Evolutionary conservation across 768 basidiomycete species (phyloP).

Genomic region (Daedalea quercina): DNA sequence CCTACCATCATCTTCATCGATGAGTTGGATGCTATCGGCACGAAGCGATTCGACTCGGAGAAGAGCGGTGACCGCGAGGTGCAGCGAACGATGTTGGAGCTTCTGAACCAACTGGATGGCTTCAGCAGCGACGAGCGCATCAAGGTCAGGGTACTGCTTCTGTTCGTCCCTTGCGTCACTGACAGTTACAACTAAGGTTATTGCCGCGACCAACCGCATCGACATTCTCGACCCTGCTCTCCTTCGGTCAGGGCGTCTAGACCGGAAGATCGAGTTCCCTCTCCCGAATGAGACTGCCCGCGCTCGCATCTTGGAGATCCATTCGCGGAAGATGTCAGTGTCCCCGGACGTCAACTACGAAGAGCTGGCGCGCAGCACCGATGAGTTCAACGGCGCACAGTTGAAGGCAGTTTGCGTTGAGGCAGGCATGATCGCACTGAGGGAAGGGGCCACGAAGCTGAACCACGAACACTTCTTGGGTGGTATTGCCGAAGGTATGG

Average conservation of each 20-base stretch:
- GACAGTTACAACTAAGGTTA: conserved; percentile 54
- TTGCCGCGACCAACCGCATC: conserved; percentile 97
- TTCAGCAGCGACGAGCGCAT: conserved; percentile 97
- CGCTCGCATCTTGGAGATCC: conserved; percentile 93
- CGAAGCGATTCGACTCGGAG: conserved; percentile 97
- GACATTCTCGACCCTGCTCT: conserved; percentile 97
- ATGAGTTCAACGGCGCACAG: conserved; percentile 98
- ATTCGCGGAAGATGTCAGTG: conserved; percentile 93
- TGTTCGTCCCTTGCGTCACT: not conserved
- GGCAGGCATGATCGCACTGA: conserved; percentile 96
- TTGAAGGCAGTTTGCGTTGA: conserved; percentile 98
- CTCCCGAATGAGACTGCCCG: conserved; percentile 95
- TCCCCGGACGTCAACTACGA: conserved; percentile 90
- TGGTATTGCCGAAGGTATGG: conserved; percentile 78
- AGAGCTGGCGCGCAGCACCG: conserved; percentile 92
- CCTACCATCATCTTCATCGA: conserved; percentile 99
- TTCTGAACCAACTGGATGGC: conserved; percentile 96
- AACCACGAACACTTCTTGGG: conserved; percentile 95
- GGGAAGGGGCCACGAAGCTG: conserved; percentile 86
- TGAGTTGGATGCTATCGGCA: conserved; percentile 97
- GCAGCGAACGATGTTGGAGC: conserved; percentile 99
- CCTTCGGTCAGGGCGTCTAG: conserved; percentile 95
- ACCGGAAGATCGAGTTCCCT: conserved; percentile 98
- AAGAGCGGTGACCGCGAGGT: conserved; percentile 99
- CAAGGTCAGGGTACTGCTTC: conserved; percentile 55